Evolutionary conservation across 371 early-diverging fungal species (phyloP).

Genomic region (Mortierella sp.): DNA sequence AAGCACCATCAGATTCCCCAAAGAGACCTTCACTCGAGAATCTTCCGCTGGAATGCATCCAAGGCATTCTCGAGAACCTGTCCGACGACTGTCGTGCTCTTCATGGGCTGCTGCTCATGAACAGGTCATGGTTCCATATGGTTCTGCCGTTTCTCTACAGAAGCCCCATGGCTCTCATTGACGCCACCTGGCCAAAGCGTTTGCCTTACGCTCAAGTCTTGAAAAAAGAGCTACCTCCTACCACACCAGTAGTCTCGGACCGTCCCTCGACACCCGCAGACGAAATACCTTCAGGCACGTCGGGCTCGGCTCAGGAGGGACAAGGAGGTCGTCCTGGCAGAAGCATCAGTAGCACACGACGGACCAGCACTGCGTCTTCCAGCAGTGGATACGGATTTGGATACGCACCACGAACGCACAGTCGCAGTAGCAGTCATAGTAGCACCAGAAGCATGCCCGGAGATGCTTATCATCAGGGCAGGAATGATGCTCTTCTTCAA

Average conservation of each 20-base stretch:
- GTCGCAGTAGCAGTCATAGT: conserved; percentile 52
- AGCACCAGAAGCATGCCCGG: conserved; percentile 41
- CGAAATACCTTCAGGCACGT: not conserved
- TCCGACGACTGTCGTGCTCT: conserved; percentile 41
- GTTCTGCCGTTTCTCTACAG: conserved; percentile 44
- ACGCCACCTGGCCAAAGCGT: conserved; percentile 50
- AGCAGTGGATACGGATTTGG: conserved; percentile 24
- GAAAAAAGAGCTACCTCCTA: conserved; percentile 24
- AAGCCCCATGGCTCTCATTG: conserved; percentile 48
- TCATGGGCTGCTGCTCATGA: conserved; percentile 36
- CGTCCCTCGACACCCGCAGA: conserved; percentile 2
- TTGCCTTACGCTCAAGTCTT: conserved; percentile 36
- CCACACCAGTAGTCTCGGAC: not conserved
- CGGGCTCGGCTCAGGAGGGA: not conserved
- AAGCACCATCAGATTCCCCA: not conserved
- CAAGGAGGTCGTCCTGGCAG: conserved; percentile 14
- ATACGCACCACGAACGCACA: conserved; percentile 35
- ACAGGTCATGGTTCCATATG: conserved; percentile 50
- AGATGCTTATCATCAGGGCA: conserved; percentile 36
- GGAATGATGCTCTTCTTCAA: conserved; percentile 32
- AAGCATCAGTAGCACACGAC: conserved; percentile 13
- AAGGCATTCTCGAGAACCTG: conserved; percentile 44
- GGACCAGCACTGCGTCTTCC: conserved; percentile 36
- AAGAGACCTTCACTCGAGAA: conserved; percentile 25
- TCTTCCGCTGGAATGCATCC: conserved; percentile 49